These are phyloP conservation scores for Diaporthe sp. DNA, from an alignment of 2,329 filamentous ascomycete species.

Conservation along the genomic window DNA sequence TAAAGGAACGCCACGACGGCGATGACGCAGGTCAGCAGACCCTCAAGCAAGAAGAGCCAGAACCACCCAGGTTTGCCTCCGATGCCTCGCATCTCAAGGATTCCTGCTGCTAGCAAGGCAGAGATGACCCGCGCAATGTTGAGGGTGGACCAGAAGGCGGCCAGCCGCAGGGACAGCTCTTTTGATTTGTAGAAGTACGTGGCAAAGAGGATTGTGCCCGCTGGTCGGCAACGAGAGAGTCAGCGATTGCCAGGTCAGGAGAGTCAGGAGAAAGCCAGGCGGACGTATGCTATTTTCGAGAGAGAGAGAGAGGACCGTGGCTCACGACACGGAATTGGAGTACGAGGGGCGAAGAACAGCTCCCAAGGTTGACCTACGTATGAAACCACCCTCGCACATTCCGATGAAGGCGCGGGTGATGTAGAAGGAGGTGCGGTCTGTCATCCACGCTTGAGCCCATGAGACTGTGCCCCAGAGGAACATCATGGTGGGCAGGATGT, in stretches of 20 bases:
- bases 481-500: slow-evolving; percentile 67
- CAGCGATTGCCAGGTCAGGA: neutral
- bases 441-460: slow-evolving; percentile 65
- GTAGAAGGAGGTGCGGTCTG: slow-evolving; percentile 61
- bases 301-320: neutral
- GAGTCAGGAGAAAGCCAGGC: neutral
- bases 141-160: slow-evolving; percentile 75
- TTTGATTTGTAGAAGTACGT: slow-evolving; percentile 80
- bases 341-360: neutral
- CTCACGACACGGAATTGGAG: neutral
- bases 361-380: slow-evolving; percentile 52
- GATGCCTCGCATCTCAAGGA: slow-evolving; percentile 65
- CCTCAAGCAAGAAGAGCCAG: slow-evolving; percentile 63
- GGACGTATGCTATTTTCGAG: neutral
- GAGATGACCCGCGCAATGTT: slow-evolving; percentile 60
- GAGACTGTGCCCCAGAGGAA: slow-evolving; percentile 63
- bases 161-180: slow-evolving; percentile 76
- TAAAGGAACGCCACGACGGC: slow-evolving; percentile 66
- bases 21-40: slow-evolving; percentile 64
- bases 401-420: slow-evolving; percentile 66
- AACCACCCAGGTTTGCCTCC: slow-evolving; percentile 66
- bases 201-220: slow-evolving; percentile 72
- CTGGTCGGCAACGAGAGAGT: neutral
- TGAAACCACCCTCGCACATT: slow-evolving; percentile 68
- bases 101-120: slow-evolving; percentile 60